These are phyloP conservation scores for Neobulgaria alba DNA, from an alignment of 2,329 filamentous ascomycete genomes.

Conservation along the genomic window DNA sequence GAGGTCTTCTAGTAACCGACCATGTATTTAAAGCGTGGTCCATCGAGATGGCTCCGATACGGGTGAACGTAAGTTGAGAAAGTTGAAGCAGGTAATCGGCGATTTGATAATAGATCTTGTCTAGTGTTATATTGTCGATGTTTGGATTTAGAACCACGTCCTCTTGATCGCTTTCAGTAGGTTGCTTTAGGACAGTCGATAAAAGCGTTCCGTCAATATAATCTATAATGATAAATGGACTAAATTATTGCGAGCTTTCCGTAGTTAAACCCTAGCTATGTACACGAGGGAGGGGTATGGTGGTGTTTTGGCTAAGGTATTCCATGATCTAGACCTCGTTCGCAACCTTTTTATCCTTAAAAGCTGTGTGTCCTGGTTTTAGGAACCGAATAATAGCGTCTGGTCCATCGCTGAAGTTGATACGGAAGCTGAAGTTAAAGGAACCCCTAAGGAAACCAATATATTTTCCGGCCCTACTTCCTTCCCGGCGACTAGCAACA, in stretches of 20 bases:
- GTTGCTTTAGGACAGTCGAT: conserved; percentile 7
- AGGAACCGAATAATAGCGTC: conserved; percentile 7
- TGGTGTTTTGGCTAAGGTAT: conserved; percentile 2
- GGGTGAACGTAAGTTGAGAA: conserved; percentile 8
- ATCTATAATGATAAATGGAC: conserved; percentile 8
- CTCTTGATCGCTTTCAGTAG: conserved; percentile 2
- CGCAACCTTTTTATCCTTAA: conserved; percentile 5
- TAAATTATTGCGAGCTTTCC: conserved; percentile 5
- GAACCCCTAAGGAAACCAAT: conserved; percentile 8
- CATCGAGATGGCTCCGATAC: conserved; percentile 9
- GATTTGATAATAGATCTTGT: conserved; percentile 6
- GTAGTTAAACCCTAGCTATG: conserved; percentile 6
- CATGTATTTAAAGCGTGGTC: conserved; percentile 12
- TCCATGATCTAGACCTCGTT: conserved; percentile 6
- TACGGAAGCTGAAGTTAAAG: conserved; percentile 8
- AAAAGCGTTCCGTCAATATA: conserved; percentile 7
- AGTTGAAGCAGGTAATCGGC: conserved; percentile 8
- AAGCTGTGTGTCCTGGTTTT: conserved; percentile 3
- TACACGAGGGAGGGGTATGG: conserved; percentile 1
- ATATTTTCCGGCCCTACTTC: conserved; percentile 6
- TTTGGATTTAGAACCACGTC: conserved; percentile 5
- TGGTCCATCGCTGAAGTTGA: neutral
- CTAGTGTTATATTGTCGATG: conserved; percentile 7
- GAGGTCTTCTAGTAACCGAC: conserved; percentile 28
- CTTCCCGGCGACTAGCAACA: conserved; percentile 7